Evolutionary conservation across 2,329 filamentous ascomycete species (phyloP).

Genomic region (Dactylellina haptotyla): DNA sequence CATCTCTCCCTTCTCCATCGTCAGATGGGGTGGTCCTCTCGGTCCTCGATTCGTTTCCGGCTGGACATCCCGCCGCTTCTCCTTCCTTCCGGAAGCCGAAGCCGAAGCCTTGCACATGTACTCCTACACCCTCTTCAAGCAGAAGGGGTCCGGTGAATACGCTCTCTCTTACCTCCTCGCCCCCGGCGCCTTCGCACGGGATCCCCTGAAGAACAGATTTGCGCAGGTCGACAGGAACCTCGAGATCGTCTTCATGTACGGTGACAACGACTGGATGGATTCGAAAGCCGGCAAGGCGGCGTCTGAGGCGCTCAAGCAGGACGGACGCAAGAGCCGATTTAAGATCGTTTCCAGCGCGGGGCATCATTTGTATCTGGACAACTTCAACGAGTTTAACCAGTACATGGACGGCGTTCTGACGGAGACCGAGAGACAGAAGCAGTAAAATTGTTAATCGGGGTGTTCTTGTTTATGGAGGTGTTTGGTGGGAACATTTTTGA

Average conservation of each 20-base stretch:
- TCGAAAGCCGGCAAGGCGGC: slow-evolving; percentile 83
- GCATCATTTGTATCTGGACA: slow-evolving; percentile 78
- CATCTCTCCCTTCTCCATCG: slow-evolving; percentile 84
- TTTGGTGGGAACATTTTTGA: background rate
- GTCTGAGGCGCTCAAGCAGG: slow-evolving; percentile 78
- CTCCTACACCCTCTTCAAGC: slow-evolving; percentile 91
- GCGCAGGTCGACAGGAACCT: slow-evolving; percentile 78
- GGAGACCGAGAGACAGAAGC: slow-evolving; percentile 35
- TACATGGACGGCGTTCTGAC: slow-evolving; percentile 74
- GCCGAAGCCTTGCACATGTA: slow-evolving; percentile 89
- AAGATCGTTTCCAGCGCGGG: slow-evolving; percentile 77
- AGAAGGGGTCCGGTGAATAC: slow-evolving; percentile 92
- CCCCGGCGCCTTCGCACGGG: slow-evolving; percentile 89
- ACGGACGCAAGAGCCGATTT: slow-evolving; percentile 83
- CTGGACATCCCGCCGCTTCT: slow-evolving; percentile 93
- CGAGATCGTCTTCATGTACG: slow-evolving; percentile 93
- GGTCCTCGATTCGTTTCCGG: slow-evolving; percentile 92
- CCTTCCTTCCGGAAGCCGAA: slow-evolving; percentile 82
- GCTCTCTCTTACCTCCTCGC: slow-evolving; percentile 91
- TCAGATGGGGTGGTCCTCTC: slow-evolving; percentile 86
- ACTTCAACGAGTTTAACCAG: slow-evolving; percentile 75
- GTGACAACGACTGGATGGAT: slow-evolving; percentile 99
- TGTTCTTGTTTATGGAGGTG: background rate
- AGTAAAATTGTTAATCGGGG: background rate
- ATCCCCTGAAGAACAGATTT: slow-evolving; percentile 86